Evolutionary conservation across 176 grass and related monocot species (phyloP).

Genomic region (Urochloa ruziziensis): DNA sequence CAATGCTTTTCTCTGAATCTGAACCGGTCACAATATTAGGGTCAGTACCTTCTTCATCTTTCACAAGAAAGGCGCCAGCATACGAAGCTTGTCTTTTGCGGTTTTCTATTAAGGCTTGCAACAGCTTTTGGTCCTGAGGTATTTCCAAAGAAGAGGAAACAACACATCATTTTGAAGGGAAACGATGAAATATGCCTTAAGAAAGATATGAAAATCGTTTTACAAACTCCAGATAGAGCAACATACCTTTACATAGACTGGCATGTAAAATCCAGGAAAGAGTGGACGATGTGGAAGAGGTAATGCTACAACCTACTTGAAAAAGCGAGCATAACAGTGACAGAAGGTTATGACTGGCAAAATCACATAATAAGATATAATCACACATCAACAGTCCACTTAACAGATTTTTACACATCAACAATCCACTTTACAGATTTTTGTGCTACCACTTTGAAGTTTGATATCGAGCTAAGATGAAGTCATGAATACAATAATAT

Average conservation of each 20-base stretch:
- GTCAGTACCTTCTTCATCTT: constrained; percentile 75
- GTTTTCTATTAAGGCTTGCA: constrained; percentile 77
- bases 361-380: constrained; percentile 16
- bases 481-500: neutral
- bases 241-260: constrained; percentile 85
- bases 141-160: constrained; percentile 5
- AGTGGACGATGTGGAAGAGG: constrained; percentile 94
- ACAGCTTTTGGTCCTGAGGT: constrained; percentile 71
- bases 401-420: neutral
- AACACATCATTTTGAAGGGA: constrained; percentile 1
- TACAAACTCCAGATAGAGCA: neutral
- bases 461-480: neutral
- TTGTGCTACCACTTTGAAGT: constrained; percentile 2
- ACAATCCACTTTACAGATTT: neutral
- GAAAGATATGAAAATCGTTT: constrained; percentile 16
- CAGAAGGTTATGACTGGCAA: constrained; percentile 22
- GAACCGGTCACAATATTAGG: constrained; percentile 60
- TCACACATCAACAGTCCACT: neutral
- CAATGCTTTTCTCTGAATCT: constrained; percentile 85
- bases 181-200: neutral
- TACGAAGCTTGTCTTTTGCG: constrained; percentile 75
- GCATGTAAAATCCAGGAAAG: constrained; percentile 99
- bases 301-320: constrained; percentile 80
- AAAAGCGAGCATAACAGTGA: constrained; percentile 13
- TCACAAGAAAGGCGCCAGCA: constrained; percentile 94